Percentiles rank a stretch among this genome's conserved stretches.
Evolutionary conservation across 106 monocot species (phyloP).

Genomic region (Vanilla planifolia): DNA sequence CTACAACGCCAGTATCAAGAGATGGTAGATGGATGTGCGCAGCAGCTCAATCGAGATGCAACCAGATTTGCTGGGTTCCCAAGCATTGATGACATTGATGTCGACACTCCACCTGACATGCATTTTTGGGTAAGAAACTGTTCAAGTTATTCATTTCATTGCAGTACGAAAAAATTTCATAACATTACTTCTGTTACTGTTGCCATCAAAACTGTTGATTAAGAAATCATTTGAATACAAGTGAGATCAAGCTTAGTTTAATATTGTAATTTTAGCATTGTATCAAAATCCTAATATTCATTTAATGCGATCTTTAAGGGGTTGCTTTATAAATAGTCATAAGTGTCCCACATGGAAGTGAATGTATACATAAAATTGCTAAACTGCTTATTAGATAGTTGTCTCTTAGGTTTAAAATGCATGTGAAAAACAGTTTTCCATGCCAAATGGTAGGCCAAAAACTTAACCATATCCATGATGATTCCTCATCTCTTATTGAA

Average conservation of each 20-base stretch:
- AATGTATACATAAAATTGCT: no score
- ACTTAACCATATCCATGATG: no score
- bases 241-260: no score
- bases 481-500: not conserved
- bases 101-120: slow-evolving; percentile 57
- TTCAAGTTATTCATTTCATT: not conserved
- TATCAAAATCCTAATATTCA: no score
- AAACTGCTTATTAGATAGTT: no score
- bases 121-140: slow-evolving; percentile 46
- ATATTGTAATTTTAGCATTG: no score
- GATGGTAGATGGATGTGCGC: not conserved
- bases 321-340: no score
- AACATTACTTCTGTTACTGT: not conserved
- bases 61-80: slow-evolving; percentile 18
- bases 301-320: not conserved
- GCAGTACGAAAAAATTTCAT: not conserved
- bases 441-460: no score
- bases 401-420: no score
- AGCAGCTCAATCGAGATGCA: not conserved
- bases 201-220: not conserved
- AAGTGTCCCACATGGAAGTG: no score
- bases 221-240: not conserved
- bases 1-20: not conserved
- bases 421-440: no score
- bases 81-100: slow-evolving; percentile 44